Conservation (phyloP, 1,284 basidiomycete species). For the Caloboletus firmus region DNA sequence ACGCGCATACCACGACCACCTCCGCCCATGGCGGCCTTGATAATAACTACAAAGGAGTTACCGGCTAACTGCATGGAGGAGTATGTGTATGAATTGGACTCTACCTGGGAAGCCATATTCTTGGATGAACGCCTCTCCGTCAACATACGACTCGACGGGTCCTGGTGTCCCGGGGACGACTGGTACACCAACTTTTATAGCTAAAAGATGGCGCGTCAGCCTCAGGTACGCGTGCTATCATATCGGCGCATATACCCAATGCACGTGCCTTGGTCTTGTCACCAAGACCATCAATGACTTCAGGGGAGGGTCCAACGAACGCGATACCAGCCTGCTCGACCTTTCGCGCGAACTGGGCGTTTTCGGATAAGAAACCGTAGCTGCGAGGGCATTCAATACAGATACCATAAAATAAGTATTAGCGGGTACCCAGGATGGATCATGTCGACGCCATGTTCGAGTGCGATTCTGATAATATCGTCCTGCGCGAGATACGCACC, state of each 20-base stretch:
- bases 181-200: slow-evolving; percentile 87
- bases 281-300: slow-evolving; percentile 96
- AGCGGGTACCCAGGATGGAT: slow-evolving; percentile 89
- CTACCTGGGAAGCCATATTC: slow-evolving; percentile 93
- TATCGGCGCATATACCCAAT: slow-evolving; percentile 53
- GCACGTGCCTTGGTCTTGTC: slow-evolving; percentile 98
- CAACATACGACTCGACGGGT: slow-evolving; percentile 80
- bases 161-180: slow-evolving; percentile 98
- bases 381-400: slow-evolving; percentile 41
- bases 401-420: slow-evolving; percentile 1
- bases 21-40: slow-evolving; percentile 98
- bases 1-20: slow-evolving; percentile 99
- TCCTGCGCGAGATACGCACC: slow-evolving; percentile 97
- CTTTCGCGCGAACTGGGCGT: slow-evolving; percentile 92
- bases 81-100: slow-evolving; percentile 7
- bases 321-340: slow-evolving; percentile 97
- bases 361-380: slow-evolving; percentile 98
- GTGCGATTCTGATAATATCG: slow-evolving; percentile 92
- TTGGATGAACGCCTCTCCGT: slow-evolving; percentile 88
- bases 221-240: not conserved
- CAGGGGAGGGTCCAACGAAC: slow-evolving; percentile 94
- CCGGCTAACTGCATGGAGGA: not conserved
- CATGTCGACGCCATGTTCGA: slow-evolving; percentile 99
- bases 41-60: slow-evolving; percentile 63
- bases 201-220: slow-evolving; percentile 39